These are phyloP conservation scores for Suillus discolor DNA, from an alignment of 768 basidiomycete species.

Conservation along the genomic window DNA sequence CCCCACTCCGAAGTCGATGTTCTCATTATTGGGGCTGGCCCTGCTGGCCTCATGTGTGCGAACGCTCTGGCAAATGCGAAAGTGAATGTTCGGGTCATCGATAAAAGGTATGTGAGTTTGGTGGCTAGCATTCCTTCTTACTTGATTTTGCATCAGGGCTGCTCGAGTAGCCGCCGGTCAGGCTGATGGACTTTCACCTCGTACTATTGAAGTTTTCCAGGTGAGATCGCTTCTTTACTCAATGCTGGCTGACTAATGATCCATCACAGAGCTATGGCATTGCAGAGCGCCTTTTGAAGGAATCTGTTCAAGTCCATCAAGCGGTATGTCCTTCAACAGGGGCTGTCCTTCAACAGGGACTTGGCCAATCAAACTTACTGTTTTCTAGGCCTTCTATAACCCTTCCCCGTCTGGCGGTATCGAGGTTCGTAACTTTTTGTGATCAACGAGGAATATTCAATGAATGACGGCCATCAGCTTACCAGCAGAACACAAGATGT, in stretches of 20 bases:
- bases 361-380: background rate
- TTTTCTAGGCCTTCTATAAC: slow-evolving; percentile 70
- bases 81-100: slow-evolving; percentile 41
- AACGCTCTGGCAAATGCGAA: slow-evolving; percentile 40
- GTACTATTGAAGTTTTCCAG: slow-evolving; percentile 47
- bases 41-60: slow-evolving; percentile 46
- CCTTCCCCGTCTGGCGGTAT: slow-evolving; percentile 63
- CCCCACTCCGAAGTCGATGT: slow-evolving; percentile 39
- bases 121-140: slow-evolving; percentile 1
- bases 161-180: slow-evolving; percentile 24
- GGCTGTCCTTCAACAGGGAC: slow-evolving; percentile 22
- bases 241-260: background rate
- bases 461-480: slow-evolving; percentile 41
- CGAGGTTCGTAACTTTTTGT: slow-evolving; percentile 39
- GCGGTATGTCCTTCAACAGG: slow-evolving; percentile 46
- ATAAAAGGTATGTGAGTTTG: slow-evolving; percentile 35
- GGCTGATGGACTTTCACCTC: slow-evolving; percentile 31
- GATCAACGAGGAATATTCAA: background rate
- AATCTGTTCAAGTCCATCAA: slow-evolving; percentile 67
- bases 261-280: slow-evolving; percentile 69
- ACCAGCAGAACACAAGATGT: slow-evolving; percentile 65
- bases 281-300: slow-evolving; percentile 57
- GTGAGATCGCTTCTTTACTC: slow-evolving; percentile 20
- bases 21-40: slow-evolving; percentile 45
- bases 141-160: slow-evolving; percentile 15